phyloP scores from a whole-genome alignment of 2,329 filamentous ascomycete species.

The Alternaria novae-zelandiae region DNA sequence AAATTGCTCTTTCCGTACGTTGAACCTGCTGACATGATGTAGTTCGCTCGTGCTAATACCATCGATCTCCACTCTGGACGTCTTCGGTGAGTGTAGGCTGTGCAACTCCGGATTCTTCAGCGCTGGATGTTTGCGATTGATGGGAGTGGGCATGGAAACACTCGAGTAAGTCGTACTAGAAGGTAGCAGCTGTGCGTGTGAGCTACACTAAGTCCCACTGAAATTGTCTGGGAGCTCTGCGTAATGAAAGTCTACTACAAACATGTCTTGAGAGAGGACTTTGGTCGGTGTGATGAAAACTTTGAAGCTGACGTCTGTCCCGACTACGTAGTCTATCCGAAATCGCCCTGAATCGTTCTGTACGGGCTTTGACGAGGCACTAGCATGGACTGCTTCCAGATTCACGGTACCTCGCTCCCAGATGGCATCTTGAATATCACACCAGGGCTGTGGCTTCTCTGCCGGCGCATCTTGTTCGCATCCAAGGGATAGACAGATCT shows the following conservation, averaged over 20 bases:
- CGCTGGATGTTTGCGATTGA: too few relatives aligned
- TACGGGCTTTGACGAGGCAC: neutral
- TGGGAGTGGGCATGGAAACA: too few relatives aligned
- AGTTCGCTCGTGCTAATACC: neutral
- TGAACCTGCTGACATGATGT: neutral
- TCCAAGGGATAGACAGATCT: constrained; percentile 8
- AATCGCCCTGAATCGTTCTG: too few relatives aligned
- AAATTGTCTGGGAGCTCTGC: too few relatives aligned
- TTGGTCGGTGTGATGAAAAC: neutral
- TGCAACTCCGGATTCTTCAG: accelerated
- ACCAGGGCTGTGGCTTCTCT: constrained; percentile 12
- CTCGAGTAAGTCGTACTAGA: too few relatives aligned
- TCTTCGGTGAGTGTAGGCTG: neutral
- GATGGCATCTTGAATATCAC: constrained; percentile 5
- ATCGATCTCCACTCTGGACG: neutral
- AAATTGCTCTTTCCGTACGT: accelerated
- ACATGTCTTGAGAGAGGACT: constrained; percentile 20
- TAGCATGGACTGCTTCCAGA: neutral
- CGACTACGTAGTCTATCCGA: too few relatives aligned
- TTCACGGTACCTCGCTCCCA: neutral
- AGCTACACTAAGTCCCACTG: too few relatives aligned
- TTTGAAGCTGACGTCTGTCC: neutral
- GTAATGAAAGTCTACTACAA: constrained; percentile 14
- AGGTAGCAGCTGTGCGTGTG: too few relatives aligned
- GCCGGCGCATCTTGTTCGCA: neutral